Conservation (phyloP, 2,329 filamentous ascomycete genomes). For the Penicillium sp. region DNA sequence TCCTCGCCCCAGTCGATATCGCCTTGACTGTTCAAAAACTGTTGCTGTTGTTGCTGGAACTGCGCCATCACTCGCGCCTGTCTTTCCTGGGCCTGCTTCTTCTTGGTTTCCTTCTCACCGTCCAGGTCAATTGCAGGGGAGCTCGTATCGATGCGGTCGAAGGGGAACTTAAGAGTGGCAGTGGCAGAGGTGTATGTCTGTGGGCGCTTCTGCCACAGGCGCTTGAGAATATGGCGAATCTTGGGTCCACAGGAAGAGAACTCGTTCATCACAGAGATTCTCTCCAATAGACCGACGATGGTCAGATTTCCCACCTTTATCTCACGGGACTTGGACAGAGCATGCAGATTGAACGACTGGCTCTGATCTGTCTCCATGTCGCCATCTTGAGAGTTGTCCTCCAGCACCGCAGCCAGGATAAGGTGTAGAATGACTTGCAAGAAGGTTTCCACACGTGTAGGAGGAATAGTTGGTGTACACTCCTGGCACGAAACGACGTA, state of each 20-base stretch:
- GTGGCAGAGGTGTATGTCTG: conserved; percentile 69
- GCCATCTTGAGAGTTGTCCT: conserved; percentile 66
- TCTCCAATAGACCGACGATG: conserved; percentile 54
- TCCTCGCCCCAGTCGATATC: conserved; percentile 84
- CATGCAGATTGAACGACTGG: conserved; percentile 70
- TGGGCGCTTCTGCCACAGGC: conserved; percentile 80
- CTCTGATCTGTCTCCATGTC: conserved; percentile 47
- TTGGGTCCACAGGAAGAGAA: conserved; percentile 83
- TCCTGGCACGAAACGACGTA: conserved; percentile 71
- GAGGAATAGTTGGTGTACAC: conserved; percentile 70
- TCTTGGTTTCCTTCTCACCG: conserved; percentile 70
- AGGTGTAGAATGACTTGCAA: conserved; percentile 89
- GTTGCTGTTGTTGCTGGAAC: conserved; percentile 96
- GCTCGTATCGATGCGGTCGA: conserved; percentile 76
- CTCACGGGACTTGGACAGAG: conserved; percentile 62
- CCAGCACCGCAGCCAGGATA: conserved; percentile 77
- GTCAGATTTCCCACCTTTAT: conserved; percentile 44
- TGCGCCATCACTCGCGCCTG: conserved; percentile 96
- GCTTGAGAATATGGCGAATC: conserved; percentile 76
- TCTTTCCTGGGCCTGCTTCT: conserved; percentile 82
- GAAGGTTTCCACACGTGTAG: conserved; percentile 84
- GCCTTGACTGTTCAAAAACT: conserved; percentile 86
- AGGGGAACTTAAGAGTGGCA: conserved; percentile 57
- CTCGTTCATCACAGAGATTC: conserved; percentile 63
- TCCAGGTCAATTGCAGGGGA: conserved; percentile 69